A percentile compares a stretch with the other conserved stretches of the same genome.
phyloP scores from a whole-genome alignment of 1,284 basidiomycete species.

The Sanghuangporus baumii region DNA sequence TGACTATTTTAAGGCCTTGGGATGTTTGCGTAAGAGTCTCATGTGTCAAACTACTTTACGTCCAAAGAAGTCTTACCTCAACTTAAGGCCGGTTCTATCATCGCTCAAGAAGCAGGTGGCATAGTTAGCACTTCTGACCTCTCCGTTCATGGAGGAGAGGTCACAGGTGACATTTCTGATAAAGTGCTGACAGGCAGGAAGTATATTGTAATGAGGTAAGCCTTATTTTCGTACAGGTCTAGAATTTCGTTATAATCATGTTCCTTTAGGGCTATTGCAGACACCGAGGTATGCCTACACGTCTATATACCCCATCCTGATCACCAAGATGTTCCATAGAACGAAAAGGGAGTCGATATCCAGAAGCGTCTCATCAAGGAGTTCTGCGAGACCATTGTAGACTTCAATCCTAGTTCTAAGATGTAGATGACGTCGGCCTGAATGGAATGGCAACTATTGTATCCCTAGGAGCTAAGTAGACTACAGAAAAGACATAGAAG shows the following conservation, averaged over 20 bases:
- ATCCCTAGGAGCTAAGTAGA: too few species aligned
- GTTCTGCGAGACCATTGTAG: slow-evolving; percentile 80
- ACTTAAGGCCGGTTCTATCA: slow-evolving; percentile 78
- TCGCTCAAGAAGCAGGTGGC: slow-evolving; percentile 87
- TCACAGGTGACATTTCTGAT: slow-evolving; percentile 41
- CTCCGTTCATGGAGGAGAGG: slow-evolving; percentile 40
- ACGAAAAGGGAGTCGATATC: slow-evolving; percentile 61
- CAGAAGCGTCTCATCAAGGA: slow-evolving; percentile 80
- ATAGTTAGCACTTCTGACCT: slow-evolving; percentile 66
- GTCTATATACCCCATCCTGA: neutral
- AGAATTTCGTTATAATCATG: neutral
- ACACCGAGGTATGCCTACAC: slow-evolving; percentile 37
- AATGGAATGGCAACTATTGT: neutral
- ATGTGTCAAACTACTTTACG: neutral
- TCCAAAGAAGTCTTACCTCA: neutral
- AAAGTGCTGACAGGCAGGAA: slow-evolving; percentile 79
- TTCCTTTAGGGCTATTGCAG: slow-evolving; percentile 47
- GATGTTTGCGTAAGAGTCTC: slow-evolving; percentile 66
- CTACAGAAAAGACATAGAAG: too few species aligned
- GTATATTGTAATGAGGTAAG: slow-evolving; percentile 66
- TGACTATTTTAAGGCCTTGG: slow-evolving; percentile 57
- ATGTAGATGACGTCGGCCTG: neutral
- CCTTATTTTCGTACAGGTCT: neutral
- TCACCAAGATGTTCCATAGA: slow-evolving; percentile 29
- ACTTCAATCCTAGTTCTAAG: slow-evolving; percentile 29